phyloP scores from a whole-genome alignment of 2,329 filamentous ascomycete genomes.

The Emericellopsis atlantica region DNA sequence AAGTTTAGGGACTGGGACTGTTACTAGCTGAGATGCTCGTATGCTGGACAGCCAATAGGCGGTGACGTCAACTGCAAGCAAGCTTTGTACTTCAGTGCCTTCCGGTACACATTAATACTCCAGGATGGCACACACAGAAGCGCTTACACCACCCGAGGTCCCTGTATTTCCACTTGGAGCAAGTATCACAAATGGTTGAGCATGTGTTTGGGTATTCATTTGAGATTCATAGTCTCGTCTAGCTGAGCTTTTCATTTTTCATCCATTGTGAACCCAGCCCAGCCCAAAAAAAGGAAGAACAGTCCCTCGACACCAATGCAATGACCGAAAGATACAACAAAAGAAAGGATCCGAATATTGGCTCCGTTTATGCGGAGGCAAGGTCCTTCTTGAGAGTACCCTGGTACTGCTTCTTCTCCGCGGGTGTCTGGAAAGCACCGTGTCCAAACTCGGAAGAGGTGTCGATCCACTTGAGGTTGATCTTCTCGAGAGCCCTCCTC shows the following conservation, averaged over 20 bases:
- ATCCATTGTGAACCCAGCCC: constrained; percentile 18
- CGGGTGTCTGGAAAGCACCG: constrained; percentile 96
- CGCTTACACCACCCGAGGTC: not conserved
- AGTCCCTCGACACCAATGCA: constrained; percentile 44
- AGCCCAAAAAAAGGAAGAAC: constrained; percentile 20
- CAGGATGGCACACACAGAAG: not conserved
- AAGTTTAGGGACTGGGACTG: not conserved
- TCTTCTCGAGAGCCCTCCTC: constrained; percentile 93
- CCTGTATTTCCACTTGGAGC: not conserved
- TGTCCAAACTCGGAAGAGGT: constrained; percentile 99
- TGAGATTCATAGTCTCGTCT: constrained; percentile 13
- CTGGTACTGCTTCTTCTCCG: constrained; percentile 96
- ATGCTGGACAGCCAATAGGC: not conserved
- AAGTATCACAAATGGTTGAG: not conserved
- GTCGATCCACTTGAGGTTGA: constrained; percentile 99
- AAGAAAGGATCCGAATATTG: constrained; percentile 12
- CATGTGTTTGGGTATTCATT: constrained; percentile 1
- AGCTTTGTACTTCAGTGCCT: constrained; percentile 2
- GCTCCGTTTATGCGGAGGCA: constrained; percentile 28
- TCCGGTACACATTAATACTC: too few relatives aligned
- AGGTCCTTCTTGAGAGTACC: constrained; percentile 99
- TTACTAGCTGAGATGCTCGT: too few relatives aligned
- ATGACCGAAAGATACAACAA: constrained; percentile 32
- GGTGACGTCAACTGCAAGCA: constrained; percentile 6
- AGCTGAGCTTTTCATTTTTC: constrained; percentile 17